Conservation (phyloP, 352 stramenopile genomes). For the Globisporangium paddicum region DNA sequence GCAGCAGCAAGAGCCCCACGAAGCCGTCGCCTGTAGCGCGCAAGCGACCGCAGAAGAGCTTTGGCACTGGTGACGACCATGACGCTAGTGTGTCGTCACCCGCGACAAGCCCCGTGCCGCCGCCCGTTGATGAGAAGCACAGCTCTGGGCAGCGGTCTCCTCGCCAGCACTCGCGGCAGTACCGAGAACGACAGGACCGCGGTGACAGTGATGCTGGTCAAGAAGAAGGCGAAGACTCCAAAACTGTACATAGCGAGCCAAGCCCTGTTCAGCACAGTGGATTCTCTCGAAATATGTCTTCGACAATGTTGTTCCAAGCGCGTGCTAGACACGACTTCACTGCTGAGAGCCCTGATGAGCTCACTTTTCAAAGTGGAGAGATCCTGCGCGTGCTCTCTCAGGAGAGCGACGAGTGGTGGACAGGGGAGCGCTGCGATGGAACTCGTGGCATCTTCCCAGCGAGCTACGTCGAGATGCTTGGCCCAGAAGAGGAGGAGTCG, state of each 20-base stretch:
- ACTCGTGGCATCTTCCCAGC: constrained; percentile 53
- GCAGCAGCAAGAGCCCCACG: neutral
- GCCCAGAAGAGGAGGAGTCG: neutral
- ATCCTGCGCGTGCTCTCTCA: constrained; percentile 52
- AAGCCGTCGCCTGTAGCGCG: constrained; percentile 1
- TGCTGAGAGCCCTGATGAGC: constrained; percentile 42
- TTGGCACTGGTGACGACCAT: neutral
- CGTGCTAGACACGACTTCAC: constrained; percentile 33
- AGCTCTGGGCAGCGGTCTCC: constrained; percentile 21
- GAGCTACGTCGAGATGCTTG: constrained; percentile 31
- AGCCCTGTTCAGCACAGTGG: neutral
- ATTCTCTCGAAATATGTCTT: neutral
- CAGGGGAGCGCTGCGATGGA: constrained; percentile 57
- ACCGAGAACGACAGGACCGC: constrained; percentile 23
- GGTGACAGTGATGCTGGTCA: neutral
- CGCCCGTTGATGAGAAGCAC: constrained; percentile 15
- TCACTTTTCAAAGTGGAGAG: constrained; percentile 44
- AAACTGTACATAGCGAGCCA: neutral
- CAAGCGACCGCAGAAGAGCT: constrained; percentile 6
- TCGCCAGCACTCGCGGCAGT: constrained; percentile 26
- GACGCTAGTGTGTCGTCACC: neutral
- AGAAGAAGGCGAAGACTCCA: neutral
- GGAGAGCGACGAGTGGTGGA: constrained; percentile 49
- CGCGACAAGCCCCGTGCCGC: constrained; percentile 4
- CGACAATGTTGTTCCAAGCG: constrained; percentile 14